Conservation (phyloP, 805 yeast genomes). For the Sugiyamaella smithiae region DNA sequence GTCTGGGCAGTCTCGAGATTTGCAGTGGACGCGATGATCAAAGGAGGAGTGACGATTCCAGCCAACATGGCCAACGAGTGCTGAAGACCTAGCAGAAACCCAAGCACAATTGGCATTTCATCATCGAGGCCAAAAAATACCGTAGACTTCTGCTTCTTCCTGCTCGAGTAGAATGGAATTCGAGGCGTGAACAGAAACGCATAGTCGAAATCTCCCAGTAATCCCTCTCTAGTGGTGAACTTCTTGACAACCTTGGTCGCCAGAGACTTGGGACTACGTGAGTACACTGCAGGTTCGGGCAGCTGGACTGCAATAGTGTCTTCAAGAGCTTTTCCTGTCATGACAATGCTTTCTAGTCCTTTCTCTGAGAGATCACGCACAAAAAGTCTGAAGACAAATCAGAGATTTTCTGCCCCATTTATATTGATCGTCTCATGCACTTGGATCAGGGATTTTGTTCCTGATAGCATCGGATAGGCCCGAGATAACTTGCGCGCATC, state of each 20-base stretch:
- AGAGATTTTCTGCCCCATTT: too few relatives aligned
- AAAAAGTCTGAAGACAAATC: too few relatives aligned
- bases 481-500: too few relatives aligned
- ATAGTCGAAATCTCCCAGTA: conserved; percentile 87
- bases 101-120: conserved; percentile 78
- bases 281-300: conserved; percentile 6
- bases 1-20: conserved; percentile 48
- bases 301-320: not conserved
- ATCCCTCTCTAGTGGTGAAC: conserved; percentile 72
- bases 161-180: conserved; percentile 57
- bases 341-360: not conserved
- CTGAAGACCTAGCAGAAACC: conserved; percentile 77
- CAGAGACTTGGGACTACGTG: not conserved
- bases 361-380: too few relatives aligned
- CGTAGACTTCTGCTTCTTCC: conserved; percentile 28
- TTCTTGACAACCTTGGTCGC: conserved; percentile 11
- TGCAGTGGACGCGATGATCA: conserved; percentile 64
- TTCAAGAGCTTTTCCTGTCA: not conserved
- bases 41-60: conserved; percentile 82
- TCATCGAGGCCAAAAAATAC: conserved; percentile 75
- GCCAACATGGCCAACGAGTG: conserved; percentile 90
- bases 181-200: conserved; percentile 75
- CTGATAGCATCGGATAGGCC: too few relatives aligned
- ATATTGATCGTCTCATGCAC: too few relatives aligned
- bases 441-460: too few relatives aligned